Conservation (phyloP, 805 yeast species). For the Ogataea methanolica region DNA sequence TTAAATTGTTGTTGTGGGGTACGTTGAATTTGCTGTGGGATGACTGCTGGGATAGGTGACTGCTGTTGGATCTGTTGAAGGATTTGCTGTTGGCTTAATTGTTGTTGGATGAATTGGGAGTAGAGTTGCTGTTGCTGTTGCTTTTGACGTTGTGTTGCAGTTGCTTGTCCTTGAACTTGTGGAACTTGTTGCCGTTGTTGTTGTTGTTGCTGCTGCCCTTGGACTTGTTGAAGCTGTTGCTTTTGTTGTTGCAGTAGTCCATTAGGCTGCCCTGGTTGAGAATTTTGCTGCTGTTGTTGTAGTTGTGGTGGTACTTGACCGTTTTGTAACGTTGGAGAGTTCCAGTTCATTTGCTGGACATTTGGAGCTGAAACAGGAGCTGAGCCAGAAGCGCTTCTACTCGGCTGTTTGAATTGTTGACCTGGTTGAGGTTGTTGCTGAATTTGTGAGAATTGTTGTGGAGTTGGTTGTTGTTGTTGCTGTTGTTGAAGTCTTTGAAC, state of each 20-base stretch:
- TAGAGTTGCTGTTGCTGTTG: constrained; percentile 18
- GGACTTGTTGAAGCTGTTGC: neutral
- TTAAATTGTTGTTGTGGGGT: constrained; percentile 15
- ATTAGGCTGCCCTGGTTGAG: neutral
- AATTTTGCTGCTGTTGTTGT: constrained; percentile 7
- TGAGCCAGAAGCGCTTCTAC: no score
- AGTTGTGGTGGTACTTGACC: neutral
- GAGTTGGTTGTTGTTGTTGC: constrained; percentile 6
- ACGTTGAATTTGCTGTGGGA: constrained; percentile 2
- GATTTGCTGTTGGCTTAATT: constrained; percentile 20
- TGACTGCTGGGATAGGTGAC: constrained; percentile 8
- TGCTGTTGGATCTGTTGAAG: constrained; percentile 17
- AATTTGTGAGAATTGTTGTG: constrained; percentile 2
- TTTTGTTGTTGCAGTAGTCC: neutral
- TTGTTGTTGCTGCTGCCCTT: neutral
- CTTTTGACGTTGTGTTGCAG: constrained; percentile 7
- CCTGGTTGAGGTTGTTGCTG: constrained; percentile 5
- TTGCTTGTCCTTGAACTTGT: constrained; percentile 8
- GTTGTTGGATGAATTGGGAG: constrained; percentile 15
- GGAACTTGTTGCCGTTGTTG: constrained; percentile 1
- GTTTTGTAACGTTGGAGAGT: neutral
- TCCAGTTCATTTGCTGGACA: neutral
- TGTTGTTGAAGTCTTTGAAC: constrained; percentile 22
- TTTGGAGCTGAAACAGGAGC: no score
- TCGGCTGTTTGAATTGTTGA: constrained; percentile 3